Conservation (phyloP, 257 asterid species). For the Eustoma russellianum region DNA sequence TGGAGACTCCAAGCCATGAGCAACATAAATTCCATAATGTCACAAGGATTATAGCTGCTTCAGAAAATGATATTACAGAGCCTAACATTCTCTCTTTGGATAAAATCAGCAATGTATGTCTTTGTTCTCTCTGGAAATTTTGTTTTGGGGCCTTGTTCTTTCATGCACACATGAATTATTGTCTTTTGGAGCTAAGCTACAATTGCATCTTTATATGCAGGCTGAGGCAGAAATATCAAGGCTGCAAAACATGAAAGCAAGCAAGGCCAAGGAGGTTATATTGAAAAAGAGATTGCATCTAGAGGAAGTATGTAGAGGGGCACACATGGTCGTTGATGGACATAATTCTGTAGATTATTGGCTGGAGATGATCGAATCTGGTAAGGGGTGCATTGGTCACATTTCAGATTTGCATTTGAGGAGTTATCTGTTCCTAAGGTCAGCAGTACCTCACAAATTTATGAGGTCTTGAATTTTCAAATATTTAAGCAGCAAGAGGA, state of each 20-base stretch:
- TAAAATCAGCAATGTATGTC: slow-evolving; percentile 41
- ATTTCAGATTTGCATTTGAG: too few species aligned
- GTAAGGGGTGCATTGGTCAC: slow-evolving; percentile 15
- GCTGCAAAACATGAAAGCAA: slow-evolving; percentile 57
- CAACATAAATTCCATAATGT: slow-evolving; percentile 57
- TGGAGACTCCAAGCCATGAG: slow-evolving; percentile 77
- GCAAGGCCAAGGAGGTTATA: slow-evolving; percentile 76
- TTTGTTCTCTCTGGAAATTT: slow-evolving; percentile 1
- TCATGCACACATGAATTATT: neutral
- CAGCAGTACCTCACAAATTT: too few species aligned
- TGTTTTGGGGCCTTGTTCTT: neutral
- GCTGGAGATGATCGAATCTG: slow-evolving; percentile 60
- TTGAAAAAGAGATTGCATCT: slow-evolving; percentile 50
- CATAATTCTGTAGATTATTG: slow-evolving; percentile 32
- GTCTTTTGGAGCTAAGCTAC: neutral
- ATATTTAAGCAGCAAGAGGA: too few species aligned
- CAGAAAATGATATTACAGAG: slow-evolving; percentile 63
- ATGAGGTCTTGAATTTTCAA: too few species aligned
- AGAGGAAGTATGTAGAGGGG: slow-evolving; percentile 58
- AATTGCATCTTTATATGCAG: slow-evolving; percentile 18
- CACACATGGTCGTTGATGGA: slow-evolving; percentile 62
- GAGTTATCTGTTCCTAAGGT: too few species aligned
- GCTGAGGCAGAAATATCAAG: slow-evolving; percentile 71
- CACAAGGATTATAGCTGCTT: slow-evolving; percentile 50
- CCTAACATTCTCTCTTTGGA: slow-evolving; percentile 53